phyloP scores from a whole-genome alignment of 805 yeast genomes.

The Komagataella pseudopastoris region DNA sequence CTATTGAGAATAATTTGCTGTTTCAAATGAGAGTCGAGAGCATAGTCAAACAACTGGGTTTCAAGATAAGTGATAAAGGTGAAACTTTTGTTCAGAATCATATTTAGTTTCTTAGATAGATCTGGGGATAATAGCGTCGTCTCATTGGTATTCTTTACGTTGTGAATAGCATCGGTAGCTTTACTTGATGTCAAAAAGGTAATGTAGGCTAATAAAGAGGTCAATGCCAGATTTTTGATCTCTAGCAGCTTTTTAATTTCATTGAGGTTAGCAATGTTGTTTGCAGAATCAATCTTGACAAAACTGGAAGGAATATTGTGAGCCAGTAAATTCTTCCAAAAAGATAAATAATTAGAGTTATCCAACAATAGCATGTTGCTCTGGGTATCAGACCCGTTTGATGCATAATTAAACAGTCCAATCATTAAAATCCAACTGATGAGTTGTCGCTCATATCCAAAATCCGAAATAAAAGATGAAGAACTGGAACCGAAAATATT shows the following conservation, averaged over 20 bases:
- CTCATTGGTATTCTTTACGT: conserved; percentile 7
- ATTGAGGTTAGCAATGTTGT: conserved; percentile 18
- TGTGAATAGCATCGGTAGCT: conserved; percentile 15
- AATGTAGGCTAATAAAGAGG: conserved; percentile 41
- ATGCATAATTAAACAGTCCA: conserved; percentile 45
- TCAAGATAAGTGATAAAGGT: conserved; percentile 13
- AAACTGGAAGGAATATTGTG: conserved; percentile 30
- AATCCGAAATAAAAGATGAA: conserved; percentile 14
- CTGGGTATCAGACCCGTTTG: conserved; percentile 20
- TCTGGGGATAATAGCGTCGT: conserved; percentile 18
- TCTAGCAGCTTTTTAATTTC: conserved; percentile 27
- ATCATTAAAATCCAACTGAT: conserved; percentile 49
- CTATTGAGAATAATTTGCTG: conserved; percentile 14
- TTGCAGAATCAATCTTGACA: conserved; percentile 17
- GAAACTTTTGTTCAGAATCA: conserved; percentile 16
- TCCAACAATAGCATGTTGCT: conserved; percentile 39
- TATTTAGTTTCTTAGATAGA: conserved; percentile 16
- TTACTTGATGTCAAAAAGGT: conserved; percentile 33
- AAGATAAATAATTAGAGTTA: conserved; percentile 39
- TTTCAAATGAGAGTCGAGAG: conserved; percentile 5
- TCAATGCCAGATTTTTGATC: conserved; percentile 43
- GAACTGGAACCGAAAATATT: conserved; percentile 17
- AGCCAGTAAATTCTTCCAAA: conserved; percentile 52
- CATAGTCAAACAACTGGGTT: not conserved
- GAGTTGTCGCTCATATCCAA: conserved; percentile 21